These are phyloP conservation scores for Sanguinoderma infundibulare DNA, from an alignment of 1,284 basidiomycete genomes.

Conservation along the genomic window DNA sequence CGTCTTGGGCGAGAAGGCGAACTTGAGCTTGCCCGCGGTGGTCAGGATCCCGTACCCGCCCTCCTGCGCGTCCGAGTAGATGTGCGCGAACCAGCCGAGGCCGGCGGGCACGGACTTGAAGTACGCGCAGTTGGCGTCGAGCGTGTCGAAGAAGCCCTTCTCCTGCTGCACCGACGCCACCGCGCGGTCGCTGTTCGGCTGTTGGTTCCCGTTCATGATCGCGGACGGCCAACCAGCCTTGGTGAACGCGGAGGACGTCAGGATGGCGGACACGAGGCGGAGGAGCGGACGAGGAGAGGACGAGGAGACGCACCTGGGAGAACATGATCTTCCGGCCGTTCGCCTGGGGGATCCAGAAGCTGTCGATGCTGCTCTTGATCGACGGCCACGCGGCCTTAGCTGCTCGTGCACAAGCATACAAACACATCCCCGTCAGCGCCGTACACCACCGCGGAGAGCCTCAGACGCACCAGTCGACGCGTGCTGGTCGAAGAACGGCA, in stretches of 20 bases:
- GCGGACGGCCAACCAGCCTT: conserved; percentile 79
- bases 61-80: conserved; percentile 69
- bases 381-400: conserved; percentile 60
- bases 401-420: conserved; percentile 37
- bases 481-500: conserved; percentile 72
- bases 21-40: conserved; percentile 51
- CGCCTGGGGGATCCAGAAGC: conserved; percentile 58
- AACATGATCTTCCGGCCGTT: conserved; percentile 75
- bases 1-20: conserved; percentile 49
- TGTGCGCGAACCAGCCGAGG: conserved; percentile 81
- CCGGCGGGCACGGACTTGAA: conserved; percentile 63
- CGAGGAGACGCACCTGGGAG: conserved; percentile 59
- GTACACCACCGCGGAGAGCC: not conserved
- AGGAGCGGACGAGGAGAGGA: not conserved
- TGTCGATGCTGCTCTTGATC: conserved; percentile 60
- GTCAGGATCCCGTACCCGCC: conserved; percentile 71
- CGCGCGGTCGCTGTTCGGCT: conserved; percentile 57
- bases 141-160: conserved; percentile 63
- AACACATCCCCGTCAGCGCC: not conserved
- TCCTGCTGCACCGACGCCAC: conserved; percentile 63
- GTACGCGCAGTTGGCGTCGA: conserved; percentile 64
- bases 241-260: not conserved
- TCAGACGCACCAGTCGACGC: conserved; percentile 63
- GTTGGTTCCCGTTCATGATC: conserved; percentile 55
- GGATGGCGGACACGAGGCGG: not conserved